Percentiles rank a stretch among this genome's conserved stretches.
phyloP scores from a whole-genome alignment of 1,284 basidiomycete species.

The Rhodotorula glutinis region DNA sequence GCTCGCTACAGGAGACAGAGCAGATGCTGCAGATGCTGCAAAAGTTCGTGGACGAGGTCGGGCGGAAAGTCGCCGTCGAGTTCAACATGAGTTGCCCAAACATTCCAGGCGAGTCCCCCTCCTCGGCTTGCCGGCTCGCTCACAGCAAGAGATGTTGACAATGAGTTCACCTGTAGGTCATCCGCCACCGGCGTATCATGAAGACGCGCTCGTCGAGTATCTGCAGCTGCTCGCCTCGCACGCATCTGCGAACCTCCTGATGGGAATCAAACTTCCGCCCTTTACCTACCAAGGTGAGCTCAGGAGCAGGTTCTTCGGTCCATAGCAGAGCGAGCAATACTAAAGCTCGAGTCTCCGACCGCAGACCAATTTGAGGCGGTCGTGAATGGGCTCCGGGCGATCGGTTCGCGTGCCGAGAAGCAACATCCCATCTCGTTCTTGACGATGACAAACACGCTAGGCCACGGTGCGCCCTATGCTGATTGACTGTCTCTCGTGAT shows the following conservation, averaged over 20 bases:
- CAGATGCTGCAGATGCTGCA: conserved; percentile 60
- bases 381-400: conserved; percentile 51
- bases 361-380: conserved; percentile 60
- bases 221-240: conserved; percentile 55
- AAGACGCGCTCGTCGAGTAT: conserved; percentile 49
- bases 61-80: conserved; percentile 61
- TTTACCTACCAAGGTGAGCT: conserved; percentile 56
- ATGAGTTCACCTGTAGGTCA: not conserved
- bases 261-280: conserved; percentile 77
- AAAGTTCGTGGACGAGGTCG: conserved; percentile 56
- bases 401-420: conserved; percentile 9
- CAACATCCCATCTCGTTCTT: conserved; percentile 59
- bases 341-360: too few relatives aligned
- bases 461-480: conserved; percentile 51
- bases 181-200: conserved; percentile 65
- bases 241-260: conserved; percentile 58
- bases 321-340: too few relatives aligned
- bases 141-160: not conserved
- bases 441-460: conserved; percentile 73
- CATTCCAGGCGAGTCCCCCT: not conserved
- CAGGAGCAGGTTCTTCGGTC: not conserved
- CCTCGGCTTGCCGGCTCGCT: not conserved
- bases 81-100: conserved; percentile 68
- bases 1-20: conserved; percentile 55
- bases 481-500: too few relatives aligned